Base-by-base conservation (phyloP, 768 basidiomycete species). In the Trametes sanguinea region DNA sequence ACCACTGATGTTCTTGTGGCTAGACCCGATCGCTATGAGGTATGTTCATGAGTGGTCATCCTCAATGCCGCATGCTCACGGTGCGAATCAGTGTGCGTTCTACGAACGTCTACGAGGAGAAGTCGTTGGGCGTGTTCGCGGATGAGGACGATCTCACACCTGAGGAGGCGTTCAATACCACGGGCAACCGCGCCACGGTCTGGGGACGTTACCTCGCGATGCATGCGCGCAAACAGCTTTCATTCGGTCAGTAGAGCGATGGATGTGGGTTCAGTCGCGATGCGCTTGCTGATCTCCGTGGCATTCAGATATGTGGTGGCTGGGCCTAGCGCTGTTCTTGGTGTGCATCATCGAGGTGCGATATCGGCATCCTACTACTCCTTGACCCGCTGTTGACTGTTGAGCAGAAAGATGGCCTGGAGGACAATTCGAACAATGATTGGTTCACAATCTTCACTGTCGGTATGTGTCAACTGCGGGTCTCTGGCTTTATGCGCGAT, bases 21-120 rank as follows among this genome's bases (percentile, higher is more conserved):
- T 51, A 90, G 89, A 90, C 71, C 89, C 90, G 13, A 88, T 92
- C 66, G 89, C 90, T 0, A 83, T 92, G 86, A 92, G 89, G 89
- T 87, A 51, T 17, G 76, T 65, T 10, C 4, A 30, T 14, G 6
- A 8, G 14, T 16, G 32, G 39, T 4, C 29, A 11, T 44, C 32
- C 5, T 27, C 22, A 9, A 2, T 14, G 35, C 16, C 32, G n/a
- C 9, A 11, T 13, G 30, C 1, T 8, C 17, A 48, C 14, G 40
- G 14, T 27, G 6, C 27, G 22, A 0, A 27, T 11, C 53, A 91
- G 91, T 71, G 92, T 98, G 22, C 92, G 96, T 10, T 88, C 92
- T n/a, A 88, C 90, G 48, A 93, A 94, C 67, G 92, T 93, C 0
- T 97, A 98, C 71, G 96, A 99, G 74, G 95, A 97, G 68, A 86